phyloP scores from a whole-genome alignment of 371 early-diverging fungal genomes.

The Mortierella sp. region DNA sequence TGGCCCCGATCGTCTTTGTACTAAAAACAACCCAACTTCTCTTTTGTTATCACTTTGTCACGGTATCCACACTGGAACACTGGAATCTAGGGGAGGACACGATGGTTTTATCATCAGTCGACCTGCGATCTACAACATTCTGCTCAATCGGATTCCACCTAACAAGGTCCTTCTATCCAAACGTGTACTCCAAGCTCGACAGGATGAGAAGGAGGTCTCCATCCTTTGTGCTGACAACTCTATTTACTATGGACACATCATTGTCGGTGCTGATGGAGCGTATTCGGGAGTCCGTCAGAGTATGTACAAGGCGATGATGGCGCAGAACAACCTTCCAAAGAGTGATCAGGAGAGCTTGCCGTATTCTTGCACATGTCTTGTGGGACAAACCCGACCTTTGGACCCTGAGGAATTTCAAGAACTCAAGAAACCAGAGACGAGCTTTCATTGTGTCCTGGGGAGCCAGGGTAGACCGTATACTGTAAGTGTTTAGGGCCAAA shows the following conservation, averaged over 20 bases:
- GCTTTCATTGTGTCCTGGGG: constrained; percentile 4
- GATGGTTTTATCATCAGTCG: constrained; percentile 18
- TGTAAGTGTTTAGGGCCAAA: too few species aligned
- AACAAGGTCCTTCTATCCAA: constrained; percentile 9
- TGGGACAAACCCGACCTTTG: constrained; percentile 20
- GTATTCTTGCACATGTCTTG: constrained; percentile 17
- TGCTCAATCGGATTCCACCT: constrained; percentile 4
- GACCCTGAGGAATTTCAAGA: constrained; percentile 12
- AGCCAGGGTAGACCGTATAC: constrained; percentile 3
- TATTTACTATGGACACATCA: constrained; percentile 11
- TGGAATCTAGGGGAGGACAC: constrained; percentile 1
- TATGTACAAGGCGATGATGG: constrained; percentile 7
- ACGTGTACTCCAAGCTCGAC: neutral
- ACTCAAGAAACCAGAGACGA: constrained; percentile 7
- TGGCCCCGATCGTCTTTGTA: too few species aligned
- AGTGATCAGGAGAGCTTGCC: constrained; percentile 5
- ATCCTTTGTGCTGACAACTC: constrained; percentile 12
- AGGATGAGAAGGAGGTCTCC: constrained; percentile 10
- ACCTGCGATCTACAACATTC: constrained; percentile 15
- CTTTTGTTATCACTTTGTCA: too few species aligned
- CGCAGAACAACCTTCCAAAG: neutral
- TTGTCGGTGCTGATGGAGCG: constrained; percentile 33
- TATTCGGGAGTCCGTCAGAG: constrained; percentile 26
- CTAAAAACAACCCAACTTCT: too few species aligned
- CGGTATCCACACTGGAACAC: too few species aligned